Evolutionary conservation across 495 filamentous ascomycete genomes (phyloP).

Genomic region (Aspergillus wentii): DNA sequence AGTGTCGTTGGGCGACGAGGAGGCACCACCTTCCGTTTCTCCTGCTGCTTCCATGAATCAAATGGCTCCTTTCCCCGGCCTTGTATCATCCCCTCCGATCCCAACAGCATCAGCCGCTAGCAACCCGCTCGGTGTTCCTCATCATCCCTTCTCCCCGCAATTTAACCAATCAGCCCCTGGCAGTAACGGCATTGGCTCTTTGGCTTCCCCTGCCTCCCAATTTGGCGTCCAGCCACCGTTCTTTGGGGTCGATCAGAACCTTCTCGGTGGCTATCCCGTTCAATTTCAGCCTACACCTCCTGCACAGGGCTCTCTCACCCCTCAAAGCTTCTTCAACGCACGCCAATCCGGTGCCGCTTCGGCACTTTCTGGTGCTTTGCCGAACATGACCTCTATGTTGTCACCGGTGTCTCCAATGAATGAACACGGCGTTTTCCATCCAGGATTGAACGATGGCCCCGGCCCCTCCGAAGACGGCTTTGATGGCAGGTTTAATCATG

Average conservation of each 20-base stretch:
- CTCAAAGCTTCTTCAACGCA: conserved; percentile 39
- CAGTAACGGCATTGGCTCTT: conserved; percentile 54
- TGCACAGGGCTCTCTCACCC: conserved; percentile 37
- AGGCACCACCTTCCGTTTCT: conserved; percentile 63
- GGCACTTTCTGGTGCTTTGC: conserved; percentile 25
- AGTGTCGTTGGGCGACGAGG: conserved; percentile 71
- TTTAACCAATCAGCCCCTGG: conserved; percentile 49
- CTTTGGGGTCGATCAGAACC: conserved; percentile 36
- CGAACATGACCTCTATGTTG: conserved; percentile 37
- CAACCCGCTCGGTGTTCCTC: conserved; percentile 31
- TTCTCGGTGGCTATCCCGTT: conserved; percentile 32
- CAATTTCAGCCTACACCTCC: conserved; percentile 45
- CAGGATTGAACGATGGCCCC: conserved; percentile 20
- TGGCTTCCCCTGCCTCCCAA: conserved; percentile 53
- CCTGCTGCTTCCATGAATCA: conserved; percentile 65
- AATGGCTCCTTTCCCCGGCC: conserved; percentile 49
- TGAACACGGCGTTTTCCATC: conserved; percentile 29
- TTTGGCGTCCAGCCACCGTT: conserved; percentile 40
- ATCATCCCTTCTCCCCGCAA: conserved; percentile 42
- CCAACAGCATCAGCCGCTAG: conserved; percentile 39
- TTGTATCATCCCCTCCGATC: conserved; percentile 54
- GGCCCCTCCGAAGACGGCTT: conserved; percentile 20
- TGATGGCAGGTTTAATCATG: conserved; percentile 16
- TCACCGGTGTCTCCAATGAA: conserved; percentile 43
- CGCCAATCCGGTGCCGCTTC: conserved; percentile 27